Evolutionary conservation across 129 eudicot species (phyloP).

Genomic region (carrot (Daucus carota)): DH1_v3.0 NC_030382.2:45503501-45504000

Average conservation of each 20-base stretch:
- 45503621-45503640: conserved; percentile 18
- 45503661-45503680: conserved; percentile 21
- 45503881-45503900: not conserved
- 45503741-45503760: conserved; percentile 36
- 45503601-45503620: conserved; percentile 20
- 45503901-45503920: not conserved
- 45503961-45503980: not conserved
- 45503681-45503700: conserved; percentile 25
- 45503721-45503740: conserved; percentile 27
- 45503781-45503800: conserved; percentile 41
- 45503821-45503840: conserved; percentile 12
- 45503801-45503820: conserved; percentile 22
- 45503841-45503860: conserved; percentile 32
- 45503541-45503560: conserved; percentile 20
- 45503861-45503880: conserved; percentile 31
- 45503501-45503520: conserved; percentile 71
- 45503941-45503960: not conserved
- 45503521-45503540: conserved; percentile 14
- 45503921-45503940: not conserved
- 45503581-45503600: conserved; percentile 24
- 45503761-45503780: conserved; percentile 20
- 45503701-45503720: conserved; percentile 17
- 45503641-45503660: conserved; percentile 32
- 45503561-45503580: conserved; percentile 19
- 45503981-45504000: not conserved